Conservation (phyloP, 768 basidiomycete genomes). For the Lactarius sanguifluus region DNA sequence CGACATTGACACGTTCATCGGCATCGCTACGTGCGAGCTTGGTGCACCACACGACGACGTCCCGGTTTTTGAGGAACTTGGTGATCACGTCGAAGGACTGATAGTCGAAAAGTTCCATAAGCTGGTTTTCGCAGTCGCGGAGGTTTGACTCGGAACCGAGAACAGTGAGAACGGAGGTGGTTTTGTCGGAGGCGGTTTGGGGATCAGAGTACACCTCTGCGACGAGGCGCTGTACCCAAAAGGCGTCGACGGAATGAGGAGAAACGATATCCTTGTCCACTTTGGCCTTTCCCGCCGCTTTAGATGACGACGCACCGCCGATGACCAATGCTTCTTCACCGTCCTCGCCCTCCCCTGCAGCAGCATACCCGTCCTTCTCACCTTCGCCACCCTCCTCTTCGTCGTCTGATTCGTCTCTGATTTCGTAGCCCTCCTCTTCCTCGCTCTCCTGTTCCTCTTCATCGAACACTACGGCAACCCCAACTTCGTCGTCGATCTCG, state of each 20-base stretch:
- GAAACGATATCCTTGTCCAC: conserved; percentile 78
- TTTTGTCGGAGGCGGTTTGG: conserved; percentile 90
- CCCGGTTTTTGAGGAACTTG: conserved; percentile 91
- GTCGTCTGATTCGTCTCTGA: conserved; percentile 77
- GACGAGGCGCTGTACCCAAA: conserved; percentile 98
- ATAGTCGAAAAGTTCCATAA: conserved; percentile 97
- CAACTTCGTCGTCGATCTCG: conserved; percentile 92
- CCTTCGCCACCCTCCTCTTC: conserved; percentile 62
- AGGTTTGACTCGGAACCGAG: conserved; percentile 84
- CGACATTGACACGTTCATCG: conserved; percentile 87
- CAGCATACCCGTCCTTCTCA: conserved; percentile 46
- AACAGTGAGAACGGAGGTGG: conserved; percentile 76
- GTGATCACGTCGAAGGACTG: conserved; percentile 87
- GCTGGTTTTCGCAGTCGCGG: conserved; percentile 91
- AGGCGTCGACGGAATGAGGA: conserved; percentile 90
- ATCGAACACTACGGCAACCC: conserved; percentile 98
- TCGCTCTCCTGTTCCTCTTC: conserved; percentile 95
- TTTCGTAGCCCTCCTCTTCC: conserved; percentile 85
- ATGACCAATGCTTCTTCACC: conserved; percentile 74
- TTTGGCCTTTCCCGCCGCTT: conserved; percentile 47
- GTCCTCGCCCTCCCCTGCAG: conserved; percentile 51
- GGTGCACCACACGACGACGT: conserved; percentile 97
- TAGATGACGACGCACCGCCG: conserved; percentile 60
- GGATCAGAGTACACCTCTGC: conserved; percentile 91
- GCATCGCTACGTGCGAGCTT: conserved; percentile 88